These are phyloP conservation scores for Trichocomaceae sp. DNA, from an alignment of 2,329 filamentous ascomycete species.

Conservation along the genomic window DNA sequence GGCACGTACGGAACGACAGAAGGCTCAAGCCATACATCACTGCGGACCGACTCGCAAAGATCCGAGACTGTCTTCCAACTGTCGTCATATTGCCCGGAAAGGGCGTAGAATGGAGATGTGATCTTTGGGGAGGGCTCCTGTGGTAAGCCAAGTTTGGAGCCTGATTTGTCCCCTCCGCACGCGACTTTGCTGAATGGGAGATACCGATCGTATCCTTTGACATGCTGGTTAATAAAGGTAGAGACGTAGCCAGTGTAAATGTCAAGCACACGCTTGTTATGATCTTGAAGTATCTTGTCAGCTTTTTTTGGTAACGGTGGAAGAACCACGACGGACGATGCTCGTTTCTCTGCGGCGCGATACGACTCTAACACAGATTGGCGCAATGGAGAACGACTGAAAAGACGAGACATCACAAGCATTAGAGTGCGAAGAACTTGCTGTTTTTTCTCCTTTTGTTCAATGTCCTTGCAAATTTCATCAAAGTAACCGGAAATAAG, in stretches of 20 bases:
- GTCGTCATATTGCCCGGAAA: slow-evolving; percentile 60
- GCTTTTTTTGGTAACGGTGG: not conserved
- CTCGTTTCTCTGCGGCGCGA: not conserved
- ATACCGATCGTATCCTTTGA: slow-evolving; percentile 44
- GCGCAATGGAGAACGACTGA: slow-evolving; percentile 49
- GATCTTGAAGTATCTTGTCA: slow-evolving; percentile 25
- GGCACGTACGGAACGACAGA: slow-evolving; percentile 65
- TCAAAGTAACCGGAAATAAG: slow-evolving; percentile 66
- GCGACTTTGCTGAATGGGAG: slow-evolving; percentile 45
- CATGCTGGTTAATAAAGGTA: slow-evolving; percentile 61
- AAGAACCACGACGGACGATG: slow-evolving; percentile 4
- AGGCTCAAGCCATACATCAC: slow-evolving; percentile 67
- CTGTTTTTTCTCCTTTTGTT: slow-evolving; percentile 40
- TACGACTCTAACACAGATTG: slow-evolving; percentile 42
- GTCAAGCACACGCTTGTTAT: slow-evolving; percentile 60
- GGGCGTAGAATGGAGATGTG: slow-evolving; percentile 60
- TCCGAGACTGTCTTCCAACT: slow-evolving; percentile 58
- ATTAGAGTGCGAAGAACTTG: slow-evolving; percentile 54
- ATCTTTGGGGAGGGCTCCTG: slow-evolving; percentile 29
- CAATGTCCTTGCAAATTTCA: slow-evolving; percentile 53
- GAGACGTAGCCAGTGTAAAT: slow-evolving; percentile 64
- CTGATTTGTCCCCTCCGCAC: not conserved
- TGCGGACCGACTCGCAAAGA: slow-evolving; percentile 58
- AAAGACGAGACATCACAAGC: slow-evolving; percentile 64
- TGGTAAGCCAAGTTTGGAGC: not conserved